Evolutionary conservation across 306 rosid genomes (phyloP), one percentile per base, ranked within the genome.

Genomic region (Cotoneaster glaucophyllus): DNA sequence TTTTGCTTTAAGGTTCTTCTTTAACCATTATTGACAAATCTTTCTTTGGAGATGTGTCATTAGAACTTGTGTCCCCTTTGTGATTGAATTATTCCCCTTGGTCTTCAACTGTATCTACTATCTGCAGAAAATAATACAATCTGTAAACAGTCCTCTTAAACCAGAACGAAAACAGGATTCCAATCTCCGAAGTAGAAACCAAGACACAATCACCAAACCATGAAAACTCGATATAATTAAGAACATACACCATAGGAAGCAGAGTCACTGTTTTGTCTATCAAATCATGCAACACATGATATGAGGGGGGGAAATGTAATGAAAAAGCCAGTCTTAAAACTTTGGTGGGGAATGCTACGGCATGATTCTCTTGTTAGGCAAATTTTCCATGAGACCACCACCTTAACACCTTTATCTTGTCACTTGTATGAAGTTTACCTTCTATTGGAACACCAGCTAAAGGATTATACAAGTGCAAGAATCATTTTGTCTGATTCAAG

Each of bases 61-160:
- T 25, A 63, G 45, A 24, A 56, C 43, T 15, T 75, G 62, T 63
- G 80, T 70, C 77, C 65, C 73, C 69, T 74, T 85, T 10, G 96
- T 87, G 73, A 91, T 91, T 31, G 86, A 78, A 52, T 76, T 84
- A 71, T 78, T 86, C 71, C 87, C 79, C 78, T 85, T 87, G 9
- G 86, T 50, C 84, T 90, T 90, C 45, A 87, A 63, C 43, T 88
- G 85, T 77, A 91, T 87, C 98, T 94, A 88, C 76, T 82, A 91
- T 87, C 98, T 94, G 89, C 76, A 68, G 77, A 69, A 79, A 65
- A 84, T 54, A 26, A 26, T 54, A 71, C 52, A 25, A 66, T 32
- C 68, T 59, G 62, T 70, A 74, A 57, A 13, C 69, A 29, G 2
- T 57, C 50, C 67, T 29, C 15, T 31, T 31, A 34, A 22, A 71